Evolutionary conservation across 1,284 basidiomycete species (phyloP), one percentile per base, ranked within the genome.

Genomic region (Marasmius oreades): DNA sequence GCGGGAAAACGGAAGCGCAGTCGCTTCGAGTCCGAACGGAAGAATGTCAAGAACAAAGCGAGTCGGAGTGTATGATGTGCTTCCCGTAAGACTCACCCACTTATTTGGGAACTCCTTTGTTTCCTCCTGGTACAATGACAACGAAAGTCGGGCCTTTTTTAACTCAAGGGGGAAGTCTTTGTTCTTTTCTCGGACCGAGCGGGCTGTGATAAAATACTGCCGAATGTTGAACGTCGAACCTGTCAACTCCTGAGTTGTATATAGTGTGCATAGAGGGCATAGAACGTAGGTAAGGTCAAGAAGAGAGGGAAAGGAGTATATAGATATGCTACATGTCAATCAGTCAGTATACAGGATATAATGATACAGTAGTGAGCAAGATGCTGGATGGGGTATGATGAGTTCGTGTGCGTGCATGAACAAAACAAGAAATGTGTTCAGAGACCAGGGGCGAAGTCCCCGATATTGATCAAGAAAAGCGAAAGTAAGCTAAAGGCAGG

Each of bases 1-100:
- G 73, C 64, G 14, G 71, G 73, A 59, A 74, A 74, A 64, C 76
- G 76, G 64, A 93, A 93, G 75, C 83, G 82, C 66, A 84, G 81
- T 55, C 77, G 87, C 51, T 94, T 95, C 68, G 90, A 93, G 67
- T 79, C 81, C 68, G 89, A 89, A 55, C 77, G 85, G 45, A 86
- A 83, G 66, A 73, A 72, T 22, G 71, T 80, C 24, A 81, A 81
- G 67, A 82, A 75, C 63, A 50, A 50, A 31, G 14, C 14, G 71
- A 69, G 55, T 6, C 31, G 33, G 18, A 50, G 26, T 18, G 23
- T 31, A n/a, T 50, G 28, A 10, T 31, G 28, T 31, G 28, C 5
- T 10, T 31, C 5, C 28, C 28, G 10, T 4, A 31, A 31, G n/a
- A n/a, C n/a, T n/a, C n/a, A n/a, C n/a, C n/a, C n/a, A n/a, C n/a